Conservation (phyloP, 2,329 filamentous ascomycete genomes). For the Microsporum canis region DNA sequence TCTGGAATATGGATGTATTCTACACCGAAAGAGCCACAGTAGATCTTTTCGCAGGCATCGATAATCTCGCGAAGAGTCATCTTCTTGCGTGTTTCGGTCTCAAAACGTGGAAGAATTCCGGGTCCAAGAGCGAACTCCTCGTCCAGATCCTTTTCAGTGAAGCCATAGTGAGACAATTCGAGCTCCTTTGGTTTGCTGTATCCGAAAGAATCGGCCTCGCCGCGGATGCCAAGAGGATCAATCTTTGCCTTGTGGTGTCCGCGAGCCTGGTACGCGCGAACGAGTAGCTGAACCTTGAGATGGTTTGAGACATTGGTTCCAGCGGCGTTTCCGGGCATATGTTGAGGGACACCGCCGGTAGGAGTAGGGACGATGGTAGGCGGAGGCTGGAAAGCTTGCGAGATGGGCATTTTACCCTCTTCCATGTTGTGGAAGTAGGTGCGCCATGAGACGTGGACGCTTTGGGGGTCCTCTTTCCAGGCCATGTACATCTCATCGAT, state of each 20-base stretch:
- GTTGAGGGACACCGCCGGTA: conserved; percentile 62
- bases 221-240: conserved; percentile 87
- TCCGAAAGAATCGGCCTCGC: conserved; percentile 70
- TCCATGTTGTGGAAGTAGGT: conserved; percentile 99
- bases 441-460: conserved; percentile 97
- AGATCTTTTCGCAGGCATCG: conserved; percentile 82
- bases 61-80: conserved; percentile 96
- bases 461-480: conserved; percentile 88
- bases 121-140: conserved; percentile 85
- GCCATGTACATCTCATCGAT: conserved; percentile 99
- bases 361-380: conserved; percentile 80
- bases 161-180: conserved; percentile 85
- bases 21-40: conserved; percentile 93
- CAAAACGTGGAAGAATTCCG: conserved; percentile 90
- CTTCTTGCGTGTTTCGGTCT: conserved; percentile 75
- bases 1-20: conserved; percentile 99
- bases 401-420: conserved; percentile 92
- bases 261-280: conserved; percentile 93
- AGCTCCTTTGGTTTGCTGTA: conserved; percentile 87
- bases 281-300: conserved; percentile 92
- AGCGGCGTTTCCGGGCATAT: conserved; percentile 56
- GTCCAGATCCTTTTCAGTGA: conserved; percentile 87
- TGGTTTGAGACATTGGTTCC: conserved; percentile 86
- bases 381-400: conserved; percentile 90
- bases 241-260: conserved; percentile 98